Percentiles rank a stretch among this genome's conserved stretches.
These are phyloP conservation scores for Pythium vanterpoolii DNA, from an alignment of 352 stramenopile species.

Conservation along the genomic window DNA sequence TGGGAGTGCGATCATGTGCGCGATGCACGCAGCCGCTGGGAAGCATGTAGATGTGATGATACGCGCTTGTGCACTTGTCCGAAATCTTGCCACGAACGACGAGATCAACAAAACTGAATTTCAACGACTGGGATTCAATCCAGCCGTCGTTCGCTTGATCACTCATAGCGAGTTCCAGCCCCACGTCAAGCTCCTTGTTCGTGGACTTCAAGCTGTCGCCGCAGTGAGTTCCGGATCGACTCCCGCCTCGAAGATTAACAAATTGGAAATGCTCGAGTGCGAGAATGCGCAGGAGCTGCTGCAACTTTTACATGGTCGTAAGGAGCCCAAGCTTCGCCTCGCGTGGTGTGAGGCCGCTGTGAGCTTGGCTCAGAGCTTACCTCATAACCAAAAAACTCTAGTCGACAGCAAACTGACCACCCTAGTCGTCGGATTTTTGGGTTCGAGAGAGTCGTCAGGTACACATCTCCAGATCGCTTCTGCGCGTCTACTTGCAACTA, in stretches of 20 bases:
- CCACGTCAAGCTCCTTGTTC: conserved; percentile 36
- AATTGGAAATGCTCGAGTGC: conserved; percentile 59
- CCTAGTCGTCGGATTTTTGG: conserved; percentile 37
- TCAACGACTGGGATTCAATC: conserved; percentile 41
- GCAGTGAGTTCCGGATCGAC: conserved; percentile 39
- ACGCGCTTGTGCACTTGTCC: conserved; percentile 41
- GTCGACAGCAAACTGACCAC: conserved; percentile 24
- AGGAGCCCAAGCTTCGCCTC: conserved; percentile 33
- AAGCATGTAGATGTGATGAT: conserved; percentile 23
- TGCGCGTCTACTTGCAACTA: conserved; percentile 41
- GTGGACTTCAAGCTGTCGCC: conserved; percentile 47
- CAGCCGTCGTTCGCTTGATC: conserved; percentile 27
- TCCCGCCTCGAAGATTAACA: conserved; percentile 33
- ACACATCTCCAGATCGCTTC: conserved; percentile 30
- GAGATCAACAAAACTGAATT: conserved; percentile 54
- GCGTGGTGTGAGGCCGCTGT: conserved; percentile 48
- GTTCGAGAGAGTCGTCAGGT: not conserved
- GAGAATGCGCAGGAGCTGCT: conserved; percentile 40
- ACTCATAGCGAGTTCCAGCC: not conserved
- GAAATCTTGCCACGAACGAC: conserved; percentile 44
- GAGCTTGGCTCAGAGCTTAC: conserved; percentile 35
- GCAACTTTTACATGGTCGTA: conserved; percentile 16
- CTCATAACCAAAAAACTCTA: conserved; percentile 49
- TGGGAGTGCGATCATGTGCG: conserved; percentile 42
- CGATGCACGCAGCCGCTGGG: conserved; percentile 22